phyloP scores from a whole-genome alignment of 345 rosid species.

The Corchorus capsularis region DNA sequence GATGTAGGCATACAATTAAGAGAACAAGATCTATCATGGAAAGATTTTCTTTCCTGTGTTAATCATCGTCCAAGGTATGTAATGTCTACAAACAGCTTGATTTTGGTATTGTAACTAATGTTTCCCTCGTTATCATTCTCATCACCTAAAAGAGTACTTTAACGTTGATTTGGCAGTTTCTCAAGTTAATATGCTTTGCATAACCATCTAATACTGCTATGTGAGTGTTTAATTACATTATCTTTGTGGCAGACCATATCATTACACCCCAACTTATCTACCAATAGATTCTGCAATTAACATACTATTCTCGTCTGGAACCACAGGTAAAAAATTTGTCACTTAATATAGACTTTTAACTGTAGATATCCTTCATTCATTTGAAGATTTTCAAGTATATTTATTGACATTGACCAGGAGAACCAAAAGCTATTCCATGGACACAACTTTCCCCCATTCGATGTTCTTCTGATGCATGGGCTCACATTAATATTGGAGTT shows the following conservation, averaged over 20 bases:
- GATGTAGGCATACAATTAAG: constrained; percentile 52
- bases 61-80: constrained; percentile 59
- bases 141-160: not conserved
- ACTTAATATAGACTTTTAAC: not conserved
- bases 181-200: not conserved
- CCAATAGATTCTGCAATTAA: constrained; percentile 63
- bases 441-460: constrained; percentile 83
- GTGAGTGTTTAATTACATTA: not conserved
- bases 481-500: constrained; percentile 52
- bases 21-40: constrained; percentile 73
- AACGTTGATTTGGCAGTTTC: not conserved
- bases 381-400: constrained; percentile 13
- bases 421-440: constrained; percentile 96
- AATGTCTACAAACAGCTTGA: constrained; percentile 19
- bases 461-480: constrained; percentile 68
- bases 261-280: constrained; percentile 54
- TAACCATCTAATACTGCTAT: not conserved
- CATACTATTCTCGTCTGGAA: constrained; percentile 93
- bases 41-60: constrained; percentile 52
- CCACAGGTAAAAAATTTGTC: constrained; percentile 58
- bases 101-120: not conserved
- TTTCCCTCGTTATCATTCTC: not conserved
- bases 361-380: not conserved
- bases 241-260: constrained; percentile 39
- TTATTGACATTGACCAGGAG: constrained; percentile 50